These are phyloP conservation scores for Diaporthe sp. DNA, from an alignment of 2,329 filamentous ascomycete species.

Conservation along the genomic window DNA sequence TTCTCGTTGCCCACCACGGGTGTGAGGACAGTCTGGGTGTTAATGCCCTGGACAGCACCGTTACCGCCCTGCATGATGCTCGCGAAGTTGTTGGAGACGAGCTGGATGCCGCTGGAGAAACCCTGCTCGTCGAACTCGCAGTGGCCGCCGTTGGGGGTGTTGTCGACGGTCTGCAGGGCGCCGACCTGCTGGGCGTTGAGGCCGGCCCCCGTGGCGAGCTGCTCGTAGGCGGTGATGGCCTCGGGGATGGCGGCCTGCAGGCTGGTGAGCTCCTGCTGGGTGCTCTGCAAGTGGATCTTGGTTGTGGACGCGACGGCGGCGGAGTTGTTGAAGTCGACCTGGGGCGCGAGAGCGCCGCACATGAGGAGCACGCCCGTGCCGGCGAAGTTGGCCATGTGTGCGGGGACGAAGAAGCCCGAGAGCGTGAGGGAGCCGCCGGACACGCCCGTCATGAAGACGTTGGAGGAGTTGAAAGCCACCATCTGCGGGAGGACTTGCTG, in stretches of 20 bases:
- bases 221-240: slow-evolving; percentile 64
- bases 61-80: slow-evolving; percentile 66
- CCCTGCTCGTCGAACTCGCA: slow-evolving; percentile 68
- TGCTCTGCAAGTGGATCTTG: slow-evolving; percentile 69
- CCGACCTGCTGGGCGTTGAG: slow-evolving; percentile 59
- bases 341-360: slow-evolving; percentile 66
- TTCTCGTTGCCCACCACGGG: slow-evolving; percentile 62
- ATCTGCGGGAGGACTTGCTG: slow-evolving; percentile 62
- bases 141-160: slow-evolving; percentile 67
- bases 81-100: slow-evolving; percentile 65
- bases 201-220: slow-evolving; percentile 58
- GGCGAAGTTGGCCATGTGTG: slow-evolving; percentile 63
- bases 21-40: slow-evolving; percentile 61
- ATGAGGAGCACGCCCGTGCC: slow-evolving; percentile 67
- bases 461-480: slow-evolving; percentile 63
- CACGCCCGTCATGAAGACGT: slow-evolving; percentile 70
- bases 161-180: slow-evolving; percentile 68
- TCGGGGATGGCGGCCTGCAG: slow-evolving; percentile 65
- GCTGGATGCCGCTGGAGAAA: slow-evolving; percentile 68
- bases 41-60: slow-evolving; percentile 62
- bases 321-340: slow-evolving; percentile 61
- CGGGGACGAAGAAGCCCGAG: slow-evolving; percentile 69
- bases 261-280: slow-evolving; percentile 60
- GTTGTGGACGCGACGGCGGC: slow-evolving; percentile 56
- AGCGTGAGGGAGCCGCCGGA: slow-evolving; percentile 67